Conservation (phyloP, 192 early-diverging fungal species). For the Coemansia sp. region DNA sequence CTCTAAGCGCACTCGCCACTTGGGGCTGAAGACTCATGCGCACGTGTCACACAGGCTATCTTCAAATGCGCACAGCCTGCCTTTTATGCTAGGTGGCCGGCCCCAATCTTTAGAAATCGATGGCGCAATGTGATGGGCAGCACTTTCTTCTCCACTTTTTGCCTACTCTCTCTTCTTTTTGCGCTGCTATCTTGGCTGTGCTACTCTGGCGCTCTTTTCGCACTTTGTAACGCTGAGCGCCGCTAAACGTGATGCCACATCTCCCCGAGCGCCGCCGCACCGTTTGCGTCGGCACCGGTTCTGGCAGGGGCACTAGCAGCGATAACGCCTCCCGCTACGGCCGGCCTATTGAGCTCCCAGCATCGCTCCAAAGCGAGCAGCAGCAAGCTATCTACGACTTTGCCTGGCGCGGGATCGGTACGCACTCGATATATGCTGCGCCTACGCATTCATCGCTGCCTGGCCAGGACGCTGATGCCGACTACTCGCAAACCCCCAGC, state of each 20-base stretch:
- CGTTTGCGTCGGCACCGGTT: not conserved
- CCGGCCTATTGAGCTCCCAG: constrained; percentile 12
- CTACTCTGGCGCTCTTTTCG: not conserved
- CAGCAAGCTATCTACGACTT: constrained; percentile 1
- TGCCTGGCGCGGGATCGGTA: constrained; percentile 25
- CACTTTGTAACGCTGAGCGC: not conserved
- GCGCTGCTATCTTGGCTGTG: not conserved
- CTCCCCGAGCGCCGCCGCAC: constrained; percentile 8
- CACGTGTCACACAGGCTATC: not conserved
- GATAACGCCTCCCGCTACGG: constrained; percentile 1
- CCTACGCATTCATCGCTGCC: not conserved
- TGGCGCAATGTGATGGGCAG: not conserved
- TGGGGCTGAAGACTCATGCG: not conserved
- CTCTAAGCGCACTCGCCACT: not conserved
- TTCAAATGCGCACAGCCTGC: not conserved
- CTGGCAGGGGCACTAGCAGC: not conserved
- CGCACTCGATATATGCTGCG: constrained; percentile 24
- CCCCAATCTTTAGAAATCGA: not conserved
- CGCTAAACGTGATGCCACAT: not conserved
- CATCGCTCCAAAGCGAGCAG: constrained; percentile 27
- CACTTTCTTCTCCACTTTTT: not conserved
- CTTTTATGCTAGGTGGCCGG: not conserved
- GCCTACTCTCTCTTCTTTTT: not conserved
- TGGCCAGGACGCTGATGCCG: constrained; percentile 8
- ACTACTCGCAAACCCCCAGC: constrained; percentile 49